Base-by-base conservation (phyloP, 2,329 filamentous ascomycete genomes). In the Claviceps sp. region DNA sequence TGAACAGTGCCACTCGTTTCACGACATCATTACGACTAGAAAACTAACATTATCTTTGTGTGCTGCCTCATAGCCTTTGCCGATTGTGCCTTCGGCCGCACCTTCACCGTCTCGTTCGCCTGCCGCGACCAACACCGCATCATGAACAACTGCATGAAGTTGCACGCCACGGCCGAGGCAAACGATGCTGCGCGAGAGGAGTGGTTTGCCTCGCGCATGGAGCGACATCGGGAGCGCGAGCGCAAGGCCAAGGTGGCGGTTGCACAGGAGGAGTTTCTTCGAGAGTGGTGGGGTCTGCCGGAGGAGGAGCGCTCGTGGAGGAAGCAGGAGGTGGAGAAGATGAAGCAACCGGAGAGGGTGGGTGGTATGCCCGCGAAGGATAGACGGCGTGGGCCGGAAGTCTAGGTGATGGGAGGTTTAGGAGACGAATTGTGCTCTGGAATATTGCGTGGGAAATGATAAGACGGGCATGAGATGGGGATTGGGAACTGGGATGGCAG, bases 101-200 rank as follows among this genome's bases (percentile, higher is more conserved):
- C 90, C 5, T 80, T 97, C 60, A 89, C 84, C 52, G 86, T 93
- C 53, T 85, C 89, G 13, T 96, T 93, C 74, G 79, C 82, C 50
- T 98, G 93, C 73, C 84, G 88, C 50, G 70, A 77, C 47, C 78
- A 90, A 63, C 85, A 89, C 61, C 82, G 84, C 56, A 75, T 77
- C 38, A 98, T 98, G 93, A 98, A 98, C 71, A 76, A 74, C 55
- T 98, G 93, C 73, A 96, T 98, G 89, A 76, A 90, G 59, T 69
- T 76, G 52, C 85, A 94, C 71, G 90, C 91, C 51, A 94, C 87
- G 57, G 86, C 83, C 56, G 81, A 78, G 51, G 88, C 94, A 66
- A 79, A 94, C 68, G 93, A 98, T 70, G 82, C 81, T 23, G 93
- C 93, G 56, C 76, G 93, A 50, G 86, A 89, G 67, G 89, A 97